phyloP scores from a whole-genome alignment of 495 filamentous ascomycete genomes.

The Saxispiralis lemnorum region DNA sequence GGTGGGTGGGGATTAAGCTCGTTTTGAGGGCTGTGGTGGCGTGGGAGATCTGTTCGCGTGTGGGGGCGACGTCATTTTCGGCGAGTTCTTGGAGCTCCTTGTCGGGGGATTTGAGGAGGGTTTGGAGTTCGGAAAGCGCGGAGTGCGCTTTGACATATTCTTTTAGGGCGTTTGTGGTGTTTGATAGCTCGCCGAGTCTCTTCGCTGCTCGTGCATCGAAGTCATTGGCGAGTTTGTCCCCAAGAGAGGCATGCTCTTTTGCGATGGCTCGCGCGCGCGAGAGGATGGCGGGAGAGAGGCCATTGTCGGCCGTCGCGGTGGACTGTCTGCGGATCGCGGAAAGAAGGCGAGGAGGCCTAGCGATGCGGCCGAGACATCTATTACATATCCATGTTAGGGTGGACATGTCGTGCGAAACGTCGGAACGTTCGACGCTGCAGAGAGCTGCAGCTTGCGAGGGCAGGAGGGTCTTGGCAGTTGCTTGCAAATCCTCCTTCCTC shows the following conservation, averaged over 20 bases:
- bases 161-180: slow-evolving; percentile 48
- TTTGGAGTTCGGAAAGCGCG: slow-evolving; percentile 18
- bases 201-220: slow-evolving; percentile 63
- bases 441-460: too few relatives aligned
- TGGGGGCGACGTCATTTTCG: slow-evolving; percentile 52
- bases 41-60: slow-evolving; percentile 36
- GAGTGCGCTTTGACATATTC: slow-evolving; percentile 47
- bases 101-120: slow-evolving; percentile 31
- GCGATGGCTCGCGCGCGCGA: slow-evolving; percentile 45
- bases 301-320: slow-evolving; percentile 6
- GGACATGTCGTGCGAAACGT: slow-evolving; percentile 11
- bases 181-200: slow-evolving; percentile 55
- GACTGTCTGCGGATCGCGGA: not conserved
- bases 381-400: slow-evolving; percentile 20
- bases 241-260: slow-evolving; percentile 47
- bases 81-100: slow-evolving; percentile 51
- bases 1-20: slow-evolving; percentile 69
- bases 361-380: slow-evolving; percentile 16
- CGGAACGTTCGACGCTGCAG: too few relatives aligned
- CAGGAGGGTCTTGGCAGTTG: too few relatives aligned
- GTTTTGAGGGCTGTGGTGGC: slow-evolving; percentile 49
- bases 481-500: too few relatives aligned
- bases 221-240: slow-evolving; percentile 34
- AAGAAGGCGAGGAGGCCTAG: not conserved
- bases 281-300: slow-evolving; percentile 42